These are phyloP conservation scores for Lecanicillium sp. DNA, from an alignment of 2,329 filamentous ascomycete species.

Conservation along the genomic window DNA sequence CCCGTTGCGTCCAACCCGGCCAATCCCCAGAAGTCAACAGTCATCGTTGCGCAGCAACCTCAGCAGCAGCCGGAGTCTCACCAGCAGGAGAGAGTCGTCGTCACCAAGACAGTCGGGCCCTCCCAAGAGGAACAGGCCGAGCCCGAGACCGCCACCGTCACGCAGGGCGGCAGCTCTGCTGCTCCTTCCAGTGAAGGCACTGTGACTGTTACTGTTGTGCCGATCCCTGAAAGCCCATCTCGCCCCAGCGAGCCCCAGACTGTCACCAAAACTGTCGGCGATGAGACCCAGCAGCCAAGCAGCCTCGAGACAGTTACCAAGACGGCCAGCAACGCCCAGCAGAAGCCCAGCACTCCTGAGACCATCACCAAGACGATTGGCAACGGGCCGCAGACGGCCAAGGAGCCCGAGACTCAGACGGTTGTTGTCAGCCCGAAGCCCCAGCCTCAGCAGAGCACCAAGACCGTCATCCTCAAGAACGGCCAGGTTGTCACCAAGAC, in stretches of 20 bases:
- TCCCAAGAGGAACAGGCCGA: background rate
- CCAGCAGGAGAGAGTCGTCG: constrained; percentile 3
- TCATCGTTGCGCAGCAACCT: constrained; percentile 3
- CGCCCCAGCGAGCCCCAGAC: background rate
- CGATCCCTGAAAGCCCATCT: background rate
- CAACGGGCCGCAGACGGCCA: background rate
- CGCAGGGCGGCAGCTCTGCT: background rate
- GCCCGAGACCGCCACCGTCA: constrained; percentile 18
- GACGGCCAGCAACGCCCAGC: no score
- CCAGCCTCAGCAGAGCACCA: constrained; percentile 5
- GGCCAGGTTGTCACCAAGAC: background rate
- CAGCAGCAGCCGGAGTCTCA: constrained; percentile 11
- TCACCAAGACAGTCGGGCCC: constrained; percentile 10
- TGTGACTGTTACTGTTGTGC: background rate
- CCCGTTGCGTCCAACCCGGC: constrained; percentile 17
- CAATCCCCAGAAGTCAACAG: constrained; percentile 7
- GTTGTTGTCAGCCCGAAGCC: background rate
- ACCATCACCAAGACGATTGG: background rate
- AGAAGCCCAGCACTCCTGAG: background rate
- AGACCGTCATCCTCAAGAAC: constrained; percentile 5
- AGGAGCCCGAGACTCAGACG: background rate
- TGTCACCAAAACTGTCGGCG: constrained; percentile 1
- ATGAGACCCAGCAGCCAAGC: background rate
- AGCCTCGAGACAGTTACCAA: background rate
- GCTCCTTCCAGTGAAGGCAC: background rate